Conservation (phyloP, 441 rosid genomes). For the Adansonia madagascariensis region DNA sequence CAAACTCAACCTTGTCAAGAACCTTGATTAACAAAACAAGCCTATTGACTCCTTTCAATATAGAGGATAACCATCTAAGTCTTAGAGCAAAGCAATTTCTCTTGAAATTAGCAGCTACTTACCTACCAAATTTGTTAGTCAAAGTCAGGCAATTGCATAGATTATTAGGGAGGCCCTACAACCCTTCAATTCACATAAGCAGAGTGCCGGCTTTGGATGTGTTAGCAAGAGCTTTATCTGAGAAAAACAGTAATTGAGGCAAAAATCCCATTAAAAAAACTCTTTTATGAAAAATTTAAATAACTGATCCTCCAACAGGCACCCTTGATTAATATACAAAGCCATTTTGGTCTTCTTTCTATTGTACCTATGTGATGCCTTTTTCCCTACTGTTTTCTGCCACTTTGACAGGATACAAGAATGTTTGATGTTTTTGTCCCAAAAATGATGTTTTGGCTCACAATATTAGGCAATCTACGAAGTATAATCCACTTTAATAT, state of each 20-base stretch:
- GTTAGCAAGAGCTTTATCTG: background rate
- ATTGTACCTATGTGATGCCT: background rate
- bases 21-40: background rate
- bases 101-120: background rate
- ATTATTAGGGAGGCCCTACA: background rate
- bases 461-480: background rate
- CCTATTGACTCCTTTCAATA: background rate
- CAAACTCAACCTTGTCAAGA: background rate
- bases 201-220: background rate
- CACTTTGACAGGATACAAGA: background rate
- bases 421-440: background rate
- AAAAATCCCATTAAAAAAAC: background rate
- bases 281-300: background rate
- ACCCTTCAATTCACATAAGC: background rate
- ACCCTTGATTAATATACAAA: background rate
- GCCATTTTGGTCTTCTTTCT: background rate
- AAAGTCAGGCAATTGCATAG: background rate
- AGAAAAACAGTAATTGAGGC: background rate
- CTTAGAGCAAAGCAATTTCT: background rate
- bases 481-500: background rate
- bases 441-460: background rate
- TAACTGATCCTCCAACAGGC: background rate
- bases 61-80: background rate
- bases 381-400: background rate
- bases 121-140: background rate